Conservation (phyloP, 257 asterid genomes). For the Ajuga chamaepitys region DNA sequence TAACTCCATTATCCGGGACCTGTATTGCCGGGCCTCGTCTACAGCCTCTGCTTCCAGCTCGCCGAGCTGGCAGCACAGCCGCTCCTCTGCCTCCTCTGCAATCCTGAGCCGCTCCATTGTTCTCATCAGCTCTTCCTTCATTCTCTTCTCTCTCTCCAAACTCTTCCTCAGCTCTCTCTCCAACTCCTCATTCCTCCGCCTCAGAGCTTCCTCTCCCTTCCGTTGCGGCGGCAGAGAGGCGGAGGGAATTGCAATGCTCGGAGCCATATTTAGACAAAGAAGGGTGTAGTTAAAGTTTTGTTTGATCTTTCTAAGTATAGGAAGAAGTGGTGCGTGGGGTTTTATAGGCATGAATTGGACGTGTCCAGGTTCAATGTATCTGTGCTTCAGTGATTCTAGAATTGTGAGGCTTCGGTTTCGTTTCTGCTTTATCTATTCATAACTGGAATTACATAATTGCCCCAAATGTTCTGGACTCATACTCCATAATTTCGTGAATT, state of each 20-base stretch:
- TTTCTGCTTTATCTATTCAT: too few species aligned
- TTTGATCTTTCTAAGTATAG: background rate
- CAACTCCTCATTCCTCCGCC: slow-evolving; percentile 64
- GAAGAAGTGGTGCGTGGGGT: background rate
- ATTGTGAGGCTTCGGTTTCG: background rate
- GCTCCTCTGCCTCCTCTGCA: slow-evolving; percentile 91
- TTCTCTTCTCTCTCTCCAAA: slow-evolving; percentile 51
- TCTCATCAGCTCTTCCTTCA: slow-evolving; percentile 40
- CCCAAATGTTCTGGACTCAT: too few species aligned
- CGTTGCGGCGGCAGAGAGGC: background rate
- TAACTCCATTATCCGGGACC: slow-evolving; percentile 30
- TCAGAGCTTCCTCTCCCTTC: slow-evolving; percentile 29
- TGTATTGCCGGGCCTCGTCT: slow-evolving; percentile 47
- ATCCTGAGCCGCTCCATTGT: slow-evolving; percentile 46
- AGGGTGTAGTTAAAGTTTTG: background rate
- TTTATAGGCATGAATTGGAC: slow-evolving; percentile 25
- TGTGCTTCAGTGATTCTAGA: background rate
- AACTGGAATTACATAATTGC: too few species aligned
- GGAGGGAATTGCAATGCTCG: slow-evolving; percentile 27
- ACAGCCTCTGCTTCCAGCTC: slow-evolving; percentile 86
- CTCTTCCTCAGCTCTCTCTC: slow-evolving; percentile 51
- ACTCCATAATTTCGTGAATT: too few species aligned
- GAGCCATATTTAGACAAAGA: slow-evolving; percentile 23
- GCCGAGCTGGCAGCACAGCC: slow-evolving; percentile 71
- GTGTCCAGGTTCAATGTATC: slow-evolving; percentile 81